These are phyloP conservation scores for Teratosphaeria gauchensis DNA, from an alignment of 2,329 filamentous ascomycete species.

Conservation along the genomic window DNA sequence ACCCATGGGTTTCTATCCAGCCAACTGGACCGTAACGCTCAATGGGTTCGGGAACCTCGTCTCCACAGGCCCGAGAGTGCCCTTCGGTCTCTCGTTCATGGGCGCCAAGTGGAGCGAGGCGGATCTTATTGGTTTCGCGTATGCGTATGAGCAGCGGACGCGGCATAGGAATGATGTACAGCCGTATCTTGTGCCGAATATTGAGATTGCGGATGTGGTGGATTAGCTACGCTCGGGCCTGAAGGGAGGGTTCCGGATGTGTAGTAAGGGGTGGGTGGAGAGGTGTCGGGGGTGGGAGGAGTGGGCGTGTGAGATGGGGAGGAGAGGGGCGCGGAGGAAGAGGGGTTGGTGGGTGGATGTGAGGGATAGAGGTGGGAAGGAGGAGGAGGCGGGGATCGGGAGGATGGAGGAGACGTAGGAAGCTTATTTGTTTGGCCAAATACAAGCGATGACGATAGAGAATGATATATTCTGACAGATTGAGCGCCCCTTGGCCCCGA, in stretches of 20 bases:
- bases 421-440: too few relatives aligned
- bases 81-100: conserved; percentile 55
- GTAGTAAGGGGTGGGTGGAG: conserved; percentile 7
- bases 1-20: conserved; percentile 49
- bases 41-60: conserved; percentile 45
- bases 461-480: too few relatives aligned
- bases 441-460: too few relatives aligned
- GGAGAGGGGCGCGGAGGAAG: conserved; percentile 3
- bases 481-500: too few relatives aligned
- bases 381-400: neutral
- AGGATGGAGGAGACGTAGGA: conserved; percentile 2
- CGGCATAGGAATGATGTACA: conserved; percentile 37
- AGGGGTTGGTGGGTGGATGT: conserved; percentile 5
- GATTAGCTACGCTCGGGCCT: conserved; percentile 4
- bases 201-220: conserved; percentile 39
- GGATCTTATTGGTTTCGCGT: conserved; percentile 54
- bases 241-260: conserved; percentile 1
- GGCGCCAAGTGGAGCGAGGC: conserved; percentile 53
- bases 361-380: neutral
- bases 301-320: conserved; percentile 4
- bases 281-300: conserved; percentile 5
- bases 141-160: conserved; percentile 58
- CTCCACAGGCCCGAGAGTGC: conserved; percentile 43
- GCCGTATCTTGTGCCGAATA: conserved; percentile 40
- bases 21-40: conserved; percentile 36